Base-by-base conservation (phyloP, 257 asterid genomes). In the Solanum medicagineum region DNA sequence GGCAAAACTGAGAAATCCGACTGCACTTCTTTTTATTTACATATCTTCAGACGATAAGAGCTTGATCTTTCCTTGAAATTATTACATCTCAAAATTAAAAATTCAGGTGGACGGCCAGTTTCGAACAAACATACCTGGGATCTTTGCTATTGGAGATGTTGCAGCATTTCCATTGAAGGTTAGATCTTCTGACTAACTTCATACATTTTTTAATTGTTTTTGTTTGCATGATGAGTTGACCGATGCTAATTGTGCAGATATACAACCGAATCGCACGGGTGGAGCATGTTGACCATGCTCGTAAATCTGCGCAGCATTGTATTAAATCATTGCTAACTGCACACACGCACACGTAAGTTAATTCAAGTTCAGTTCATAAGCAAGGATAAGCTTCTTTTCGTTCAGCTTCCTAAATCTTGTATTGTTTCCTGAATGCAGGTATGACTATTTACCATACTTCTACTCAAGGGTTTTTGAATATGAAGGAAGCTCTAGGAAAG, bases 231-330 rank as follows among this genome's bases (percentile, higher is more conserved):
- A 15, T 83, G 51, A 83, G 59, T 59, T 83, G 68, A 32, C 29
- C 84, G 4, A 44, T 69, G 56, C 77, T 57, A 75, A 57, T 15
- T 81, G 62, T 70, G 86, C 92, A 96, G 99, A 94, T 96, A 66
- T 96, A 96, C 88, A 88, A 93, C 91, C 94, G 97, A 88, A 90
- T 86, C 84, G 86, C 98, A 89, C 90, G 99, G 81, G 99, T 96
- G 77, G 99, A 94, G 90, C 99, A 96, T 63, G 99, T 96, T 63
- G 99, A 96, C 86, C 99, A 96, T 91, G 99, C 98, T 87, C 97
- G 99, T 83, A 91, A 92, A 81, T 96, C 99, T 85, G 99, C 99
- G 29, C 92, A 93, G 81, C 99, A 94, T 88, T 96, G 99, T 85
- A 91, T 94, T 81, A 89, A 93, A 62, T 91, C 95, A 73, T 90